Evolutionary conservation across 1,284 basidiomycete species (phyloP), one percentile per base, ranked within the genome.

Genomic region (Apiotrichum gracile): DNA sequence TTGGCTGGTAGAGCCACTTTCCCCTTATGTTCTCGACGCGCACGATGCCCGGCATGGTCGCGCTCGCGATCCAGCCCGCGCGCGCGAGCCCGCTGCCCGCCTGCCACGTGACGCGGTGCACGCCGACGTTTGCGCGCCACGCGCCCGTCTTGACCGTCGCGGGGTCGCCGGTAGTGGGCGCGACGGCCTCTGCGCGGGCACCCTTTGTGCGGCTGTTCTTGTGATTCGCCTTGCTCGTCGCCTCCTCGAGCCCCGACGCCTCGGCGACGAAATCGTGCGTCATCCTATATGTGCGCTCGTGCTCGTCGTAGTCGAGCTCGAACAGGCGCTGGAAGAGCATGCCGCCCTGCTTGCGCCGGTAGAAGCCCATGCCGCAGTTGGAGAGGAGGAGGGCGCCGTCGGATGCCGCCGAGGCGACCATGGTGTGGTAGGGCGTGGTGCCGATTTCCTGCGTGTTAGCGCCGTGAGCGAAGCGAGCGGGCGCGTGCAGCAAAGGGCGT

Each of bases 341-440:
- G 0, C 86, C 85, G 31, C 42, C 58, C 45, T 54, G 58, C 37
- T 64, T 58, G 19, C 54, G 56, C 8, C 66, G 57, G 49, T 55
- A 62, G 37, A 60, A 65, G 3, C 70, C 71, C 2, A 39, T 31
- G 26, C 62, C 54, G 19, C 49, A 50, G 17, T 57, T 57, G 1
- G 53, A 43, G 0, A 74, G 12, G 4, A 64, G 65, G 80, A 87
- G 65, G 1, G 83, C 79, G 1, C 93, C 93, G 72, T 97, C 91
- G 1, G 88, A 83, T 3, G 85, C 84, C 5, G 85, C 87, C 7
- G 86, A 80, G 0, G 86, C 87, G 12, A 93, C 72, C 66, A 91
- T 87, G 7, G 89, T 84, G 66, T 97, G 92, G 66, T 86, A 88
- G 49, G 92, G 87, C 0, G 90, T 93, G 1, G 83, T 79, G 47